Percentiles rank a stretch among this genome's conserved stretches.
These are phyloP conservation scores for Medicago arabica DNA, from an alignment of 306 rosid genomes.

Conservation along the genomic window DNA sequence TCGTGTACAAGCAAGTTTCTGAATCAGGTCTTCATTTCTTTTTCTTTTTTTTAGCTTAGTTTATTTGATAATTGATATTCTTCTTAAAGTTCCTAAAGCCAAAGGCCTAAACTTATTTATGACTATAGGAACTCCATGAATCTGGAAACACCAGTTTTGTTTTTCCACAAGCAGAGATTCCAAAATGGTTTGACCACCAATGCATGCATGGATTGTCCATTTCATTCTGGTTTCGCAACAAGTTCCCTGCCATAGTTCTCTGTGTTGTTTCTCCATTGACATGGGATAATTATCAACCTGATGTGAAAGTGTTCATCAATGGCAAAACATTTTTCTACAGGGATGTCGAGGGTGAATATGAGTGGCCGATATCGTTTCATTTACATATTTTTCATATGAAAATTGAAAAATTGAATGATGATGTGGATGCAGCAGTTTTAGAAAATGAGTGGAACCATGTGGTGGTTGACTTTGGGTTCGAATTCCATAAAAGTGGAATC, in stretches of 20 bases:
- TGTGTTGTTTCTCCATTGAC: background rate
- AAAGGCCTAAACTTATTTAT: background rate
- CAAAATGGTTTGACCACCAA: slow-evolving; percentile 16
- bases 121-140: slow-evolving; percentile 1
- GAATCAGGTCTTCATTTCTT: background rate
- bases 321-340: background rate
- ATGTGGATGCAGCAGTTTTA: background rate
- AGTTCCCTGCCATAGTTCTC: background rate
- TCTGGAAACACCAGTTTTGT: background rate
- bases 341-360: background rate
- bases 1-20: too few relatives aligned
- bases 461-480: too few relatives aligned
- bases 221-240: slow-evolving; percentile 3
- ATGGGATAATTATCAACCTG: background rate
- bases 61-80: background rate
- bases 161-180: background rate
- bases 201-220: background rate
- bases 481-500: too few relatives aligned
- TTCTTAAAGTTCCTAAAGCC: too few relatives aligned
- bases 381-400: background rate
- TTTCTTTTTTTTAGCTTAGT: background rate
- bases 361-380: background rate
- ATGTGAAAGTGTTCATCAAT: background rate
- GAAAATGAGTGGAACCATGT: too few relatives aligned
- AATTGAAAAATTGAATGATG: background rate